Base-by-base conservation (phyloP, 805 yeast genomes). In the Spathaspora girioi region DNA sequence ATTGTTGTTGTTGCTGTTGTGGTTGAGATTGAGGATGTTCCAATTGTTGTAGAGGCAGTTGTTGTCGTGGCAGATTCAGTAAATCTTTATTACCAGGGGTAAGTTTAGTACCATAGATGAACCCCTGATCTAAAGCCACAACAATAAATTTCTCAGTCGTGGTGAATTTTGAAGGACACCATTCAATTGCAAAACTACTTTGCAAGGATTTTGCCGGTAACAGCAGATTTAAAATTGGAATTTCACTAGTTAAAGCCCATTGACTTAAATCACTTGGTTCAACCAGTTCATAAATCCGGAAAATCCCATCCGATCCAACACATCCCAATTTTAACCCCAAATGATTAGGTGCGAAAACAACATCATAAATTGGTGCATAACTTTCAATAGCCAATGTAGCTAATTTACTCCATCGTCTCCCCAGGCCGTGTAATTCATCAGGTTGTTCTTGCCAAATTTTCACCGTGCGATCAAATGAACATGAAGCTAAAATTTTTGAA, bases 361-460 rank as follows among this genome's bases (percentile, higher is more conserved):
- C 86, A 65, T 88, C 94, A 65, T 91, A 92, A 14, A 93, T 72
- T 1, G 98, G 96, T 2, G 97, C 97, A 59, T 80, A 85, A 38
- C 91, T 82, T 64, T 94, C 98, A 31, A 70, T 66, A 17, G 93
- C 87, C 52, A 93, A 69, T 1, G 93, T 87, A 32, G 88, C 83
- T 45, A 89, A 66, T 57, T 79, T 79, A 45, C 77, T 74, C 97
- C 97, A 94, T 56, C 97, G 78, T 56, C 87, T 79, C 2, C 97
- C 96, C n/a, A 86, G 79, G 23, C 86, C 84, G 50, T 78, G 80
- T 26, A 83, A 78, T 64, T 87, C 96, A 56, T 86, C 91, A 9
- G 85, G 83, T 59, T 83, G 84, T 62, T 93, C 97, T 65, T 90
- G 96, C 96, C 97, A 94, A 23, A 94, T 74, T 62, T 87, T 87